A percentile compares a stretch with the other conserved stretches of the same genome.
Evolutionary conservation across 495 filamentous ascomycete genomes (phyloP).

Genomic region (Podospora australis): DNA sequence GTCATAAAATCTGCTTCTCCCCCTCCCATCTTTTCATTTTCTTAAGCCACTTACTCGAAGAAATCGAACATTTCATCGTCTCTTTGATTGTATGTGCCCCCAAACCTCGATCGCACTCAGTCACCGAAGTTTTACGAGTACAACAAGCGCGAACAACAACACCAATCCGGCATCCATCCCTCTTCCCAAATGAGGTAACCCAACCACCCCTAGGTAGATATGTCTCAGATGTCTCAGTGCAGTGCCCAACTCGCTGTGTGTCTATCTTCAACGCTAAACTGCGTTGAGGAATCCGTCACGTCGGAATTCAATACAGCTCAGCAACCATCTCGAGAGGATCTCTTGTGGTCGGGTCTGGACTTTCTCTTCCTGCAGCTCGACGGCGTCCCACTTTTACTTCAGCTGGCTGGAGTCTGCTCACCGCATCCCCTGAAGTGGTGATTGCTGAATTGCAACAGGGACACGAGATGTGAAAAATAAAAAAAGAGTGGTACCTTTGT

Average conservation of each 20-base stretch:
- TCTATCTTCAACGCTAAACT: background rate
- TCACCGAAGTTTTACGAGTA: no score
- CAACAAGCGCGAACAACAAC: no score
- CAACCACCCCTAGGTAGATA: background rate
- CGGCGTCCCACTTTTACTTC: constrained; percentile 1
- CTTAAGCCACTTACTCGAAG: background rate
- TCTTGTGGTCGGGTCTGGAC: background rate
- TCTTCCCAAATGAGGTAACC: background rate
- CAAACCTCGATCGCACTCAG: no score
- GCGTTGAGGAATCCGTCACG: background rate
- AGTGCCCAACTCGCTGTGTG: no score
- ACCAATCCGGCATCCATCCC: no score
- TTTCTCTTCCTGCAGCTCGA: background rate
- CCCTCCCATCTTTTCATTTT: background rate
- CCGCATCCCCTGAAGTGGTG: background rate
- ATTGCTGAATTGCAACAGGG: no score
- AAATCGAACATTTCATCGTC: no score
- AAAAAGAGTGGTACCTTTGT: background rate
- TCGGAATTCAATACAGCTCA: background rate
- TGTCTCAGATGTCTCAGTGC: background rate
- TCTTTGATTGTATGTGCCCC: no score
- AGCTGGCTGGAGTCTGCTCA: background rate
- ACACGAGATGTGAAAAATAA: no score
- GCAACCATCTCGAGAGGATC: background rate
- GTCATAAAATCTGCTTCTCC: no score